These are phyloP conservation scores for Venturia aucupariae DNA, from an alignment of 2,329 filamentous ascomycete species.

Conservation along the genomic window DNA sequence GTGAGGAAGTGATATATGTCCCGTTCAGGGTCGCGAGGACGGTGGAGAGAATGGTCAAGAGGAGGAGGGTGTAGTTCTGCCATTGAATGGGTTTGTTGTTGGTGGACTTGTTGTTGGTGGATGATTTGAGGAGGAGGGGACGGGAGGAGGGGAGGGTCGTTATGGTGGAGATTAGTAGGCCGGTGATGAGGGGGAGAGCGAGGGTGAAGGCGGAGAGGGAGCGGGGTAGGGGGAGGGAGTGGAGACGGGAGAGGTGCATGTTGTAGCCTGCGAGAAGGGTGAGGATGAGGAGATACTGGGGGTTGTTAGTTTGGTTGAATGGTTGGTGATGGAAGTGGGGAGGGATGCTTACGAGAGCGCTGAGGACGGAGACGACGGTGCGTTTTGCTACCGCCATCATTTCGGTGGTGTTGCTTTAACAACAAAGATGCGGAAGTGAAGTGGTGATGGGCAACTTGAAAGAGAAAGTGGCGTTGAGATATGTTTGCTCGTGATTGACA, in stretches of 20 bases:
- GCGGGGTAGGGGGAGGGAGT: conserved; percentile 35
- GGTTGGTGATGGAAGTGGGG: not conserved
- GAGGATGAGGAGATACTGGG: conserved; percentile 33
- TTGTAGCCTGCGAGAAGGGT: conserved; percentile 33
- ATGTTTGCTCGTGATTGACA: not conserved
- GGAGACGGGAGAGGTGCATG: conserved; percentile 22
- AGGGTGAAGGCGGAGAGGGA: conserved; percentile 32
- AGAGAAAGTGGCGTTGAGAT: not conserved
- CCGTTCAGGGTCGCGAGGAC: conserved; percentile 38
- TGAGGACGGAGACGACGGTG: conserved; percentile 30
- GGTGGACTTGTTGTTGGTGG: not conserved
- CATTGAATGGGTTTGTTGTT: not conserved
- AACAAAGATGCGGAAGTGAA: not conserved
- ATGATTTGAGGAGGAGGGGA: conserved; percentile 22
- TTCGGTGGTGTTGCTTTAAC: not conserved
- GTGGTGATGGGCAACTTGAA: not conserved
- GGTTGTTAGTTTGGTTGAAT: not conserved
- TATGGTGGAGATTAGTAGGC: conserved; percentile 31
- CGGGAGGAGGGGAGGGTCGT: conserved; percentile 25
- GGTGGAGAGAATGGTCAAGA: conserved; percentile 33
- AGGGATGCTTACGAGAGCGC: conserved; percentile 25
- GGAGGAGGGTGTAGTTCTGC: conserved; percentile 20
- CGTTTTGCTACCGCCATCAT: conserved; percentile 30
- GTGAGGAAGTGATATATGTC: conserved; percentile 31
- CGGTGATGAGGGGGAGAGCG: conserved; percentile 34